Percentiles rank a stretch among this genome's conserved stretches.
Conservation (phyloP, 2,329 filamentous ascomycete species). For the Massarina eburnea region DNA sequence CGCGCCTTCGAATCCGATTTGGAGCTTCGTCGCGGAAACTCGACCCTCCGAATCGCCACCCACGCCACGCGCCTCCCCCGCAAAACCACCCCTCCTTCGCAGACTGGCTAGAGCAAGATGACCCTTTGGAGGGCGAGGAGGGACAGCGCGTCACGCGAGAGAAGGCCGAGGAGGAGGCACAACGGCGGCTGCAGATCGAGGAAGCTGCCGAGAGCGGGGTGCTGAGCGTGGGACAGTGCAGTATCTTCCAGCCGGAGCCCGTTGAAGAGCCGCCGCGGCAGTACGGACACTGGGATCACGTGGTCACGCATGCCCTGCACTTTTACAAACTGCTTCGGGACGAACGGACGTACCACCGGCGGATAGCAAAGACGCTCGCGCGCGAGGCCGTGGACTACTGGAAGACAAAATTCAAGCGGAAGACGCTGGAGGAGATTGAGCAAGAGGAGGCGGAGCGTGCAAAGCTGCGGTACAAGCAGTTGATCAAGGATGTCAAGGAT, state of each 20-base stretch:
- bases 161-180: constrained; percentile 62
- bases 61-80: constrained; percentile 50
- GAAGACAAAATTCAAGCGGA: constrained; percentile 62
- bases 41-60: constrained; percentile 53
- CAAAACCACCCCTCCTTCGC: constrained; percentile 56
- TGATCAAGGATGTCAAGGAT: constrained; percentile 65
- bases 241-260: constrained; percentile 71
- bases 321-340: constrained; percentile 78
- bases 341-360: constrained; percentile 76
- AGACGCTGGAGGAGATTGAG: constrained; percentile 71
- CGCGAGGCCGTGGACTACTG: constrained; percentile 77
- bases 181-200: constrained; percentile 68
- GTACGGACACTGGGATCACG: constrained; percentile 85
- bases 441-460: constrained; percentile 72
- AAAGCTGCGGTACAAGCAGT: constrained; percentile 68
- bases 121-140: constrained; percentile 49
- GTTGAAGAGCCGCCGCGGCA: constrained; percentile 74
- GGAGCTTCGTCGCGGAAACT: no score
- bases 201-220: constrained; percentile 75
- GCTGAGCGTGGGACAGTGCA: constrained; percentile 70
- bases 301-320: constrained; percentile 75
- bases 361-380: constrained; percentile 77
- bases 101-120: constrained; percentile 65
- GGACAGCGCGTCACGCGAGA: constrained; percentile 36
- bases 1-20: constrained; percentile 52